These are phyloP conservation scores for Hyaloscypha variabilis DNA, from an alignment of 495 filamentous ascomycete species.

Conservation along the genomic window DNA sequence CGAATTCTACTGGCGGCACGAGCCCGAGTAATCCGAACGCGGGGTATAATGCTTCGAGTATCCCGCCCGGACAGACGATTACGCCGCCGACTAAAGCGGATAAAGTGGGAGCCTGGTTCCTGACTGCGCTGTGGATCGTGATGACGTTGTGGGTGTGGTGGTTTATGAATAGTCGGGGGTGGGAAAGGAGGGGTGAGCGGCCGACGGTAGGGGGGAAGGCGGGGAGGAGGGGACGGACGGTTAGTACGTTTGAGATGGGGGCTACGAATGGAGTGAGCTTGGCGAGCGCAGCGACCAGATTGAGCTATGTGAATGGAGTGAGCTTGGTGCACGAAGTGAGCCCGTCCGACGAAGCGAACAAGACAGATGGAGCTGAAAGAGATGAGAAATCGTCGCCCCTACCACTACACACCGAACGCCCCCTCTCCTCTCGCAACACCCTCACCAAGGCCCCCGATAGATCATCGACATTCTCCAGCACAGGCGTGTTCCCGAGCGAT, in stretches of 20 bases:
- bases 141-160: neutral
- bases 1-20: slow-evolving; percentile 67
- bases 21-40: slow-evolving; percentile 72
- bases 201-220: slow-evolving; percentile 1
- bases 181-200: slow-evolving; percentile 2
- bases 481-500: neutral
- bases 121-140: slow-evolving; percentile 47
- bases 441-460: neutral
- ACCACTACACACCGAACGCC: too few relatives aligned
- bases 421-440: too few relatives aligned
- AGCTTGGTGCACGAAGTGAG: too few relatives aligned
- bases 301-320: too few relatives aligned
- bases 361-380: too few relatives aligned
- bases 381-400: too few relatives aligned
- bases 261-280: neutral
- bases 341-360: too few relatives aligned
- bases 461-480: neutral
- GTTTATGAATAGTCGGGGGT: slow-evolving; percentile 19
- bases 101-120: slow-evolving; percentile 60
- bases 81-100: slow-evolving; percentile 50
- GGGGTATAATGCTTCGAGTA: slow-evolving; percentile 42
- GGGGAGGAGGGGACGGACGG: neutral
- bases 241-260: neutral
- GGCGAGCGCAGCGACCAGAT: too few relatives aligned
- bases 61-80: slow-evolving; percentile 23